phyloP scores from a whole-genome alignment of 1,284 basidiomycete genomes.

The Chalciporus sp. region DNA sequence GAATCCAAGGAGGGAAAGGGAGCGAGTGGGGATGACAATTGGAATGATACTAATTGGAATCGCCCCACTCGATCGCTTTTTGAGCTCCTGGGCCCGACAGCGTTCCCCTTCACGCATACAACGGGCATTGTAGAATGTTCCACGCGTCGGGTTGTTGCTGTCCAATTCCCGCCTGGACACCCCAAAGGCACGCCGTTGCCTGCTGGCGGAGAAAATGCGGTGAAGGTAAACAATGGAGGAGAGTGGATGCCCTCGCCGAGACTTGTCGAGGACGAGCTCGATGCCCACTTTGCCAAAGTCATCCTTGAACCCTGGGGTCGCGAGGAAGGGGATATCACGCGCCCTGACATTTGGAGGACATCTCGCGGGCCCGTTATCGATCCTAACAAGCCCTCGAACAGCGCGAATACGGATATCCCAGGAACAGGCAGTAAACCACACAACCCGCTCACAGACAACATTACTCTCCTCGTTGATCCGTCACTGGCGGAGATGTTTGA shows the following conservation, averaged over 20 bases:
- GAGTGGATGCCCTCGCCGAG: conserved; percentile 35
- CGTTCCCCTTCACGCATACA: conserved; percentile 50
- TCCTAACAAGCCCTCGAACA: conserved; percentile 15
- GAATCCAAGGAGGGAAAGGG: conserved; percentile 13
- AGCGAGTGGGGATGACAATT: conserved; percentile 10
- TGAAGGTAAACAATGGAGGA: background rate
- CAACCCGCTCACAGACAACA: conserved; percentile 53
- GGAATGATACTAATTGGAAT: conserved; percentile 27
- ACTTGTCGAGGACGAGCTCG: conserved; percentile 54
- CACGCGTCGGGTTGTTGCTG: conserved; percentile 44
- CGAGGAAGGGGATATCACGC: conserved; percentile 42
- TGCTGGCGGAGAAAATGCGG: background rate
- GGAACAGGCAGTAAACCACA: conserved; percentile 36
- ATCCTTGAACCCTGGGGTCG: conserved; percentile 57
- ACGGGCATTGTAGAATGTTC: conserved; percentile 54
- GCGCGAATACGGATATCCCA: background rate
- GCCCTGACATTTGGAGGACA: conserved; percentile 41
- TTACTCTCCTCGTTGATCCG: conserved; percentile 56
- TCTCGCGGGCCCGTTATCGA: conserved; percentile 46
- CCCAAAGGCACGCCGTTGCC: conserved; percentile 3
- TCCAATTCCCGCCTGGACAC: conserved; percentile 32
- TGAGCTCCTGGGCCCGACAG: conserved; percentile 45
- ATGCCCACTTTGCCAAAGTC: conserved; percentile 48
- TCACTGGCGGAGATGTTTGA: conserved; percentile 44
- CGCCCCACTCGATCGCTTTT: conserved; percentile 34